These are phyloP conservation scores for Aspergillus sclerotiicarbonarius DNA, from an alignment of 495 filamentous ascomycete species.

Conservation along the genomic window DNA sequence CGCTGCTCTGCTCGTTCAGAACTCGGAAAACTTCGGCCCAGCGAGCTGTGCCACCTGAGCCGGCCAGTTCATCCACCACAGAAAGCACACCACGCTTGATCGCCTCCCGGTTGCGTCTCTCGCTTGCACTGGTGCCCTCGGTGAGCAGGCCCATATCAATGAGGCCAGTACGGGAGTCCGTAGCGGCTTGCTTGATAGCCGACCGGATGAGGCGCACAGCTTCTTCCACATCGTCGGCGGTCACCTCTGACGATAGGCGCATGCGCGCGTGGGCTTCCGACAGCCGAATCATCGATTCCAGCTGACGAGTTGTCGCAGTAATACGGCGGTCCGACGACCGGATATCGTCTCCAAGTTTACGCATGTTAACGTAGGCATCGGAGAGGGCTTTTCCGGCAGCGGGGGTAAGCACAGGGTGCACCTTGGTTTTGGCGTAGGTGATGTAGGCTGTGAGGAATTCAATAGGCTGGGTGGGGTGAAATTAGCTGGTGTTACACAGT, in stretches of 20 bases:
- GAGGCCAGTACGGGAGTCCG: conserved; percentile 82
- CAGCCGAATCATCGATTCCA: conserved; percentile 96
- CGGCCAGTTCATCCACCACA: conserved; percentile 73
- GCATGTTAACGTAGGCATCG: conserved; percentile 90
- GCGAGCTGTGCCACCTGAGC: conserved; percentile 59
- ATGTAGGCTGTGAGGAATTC: conserved; percentile 97
- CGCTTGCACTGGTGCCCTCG: conserved; percentile 82
- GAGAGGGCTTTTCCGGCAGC: conserved; percentile 79
- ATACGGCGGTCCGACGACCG: conserved; percentile 91
- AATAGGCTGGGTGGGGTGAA: conserved; percentile 59
- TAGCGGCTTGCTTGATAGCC: conserved; percentile 96
- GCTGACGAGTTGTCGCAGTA: conserved; percentile 91
- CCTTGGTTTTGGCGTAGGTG: conserved; percentile 87
- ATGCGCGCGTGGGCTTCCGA: conserved; percentile 97
- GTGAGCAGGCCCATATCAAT: conserved; percentile 97
- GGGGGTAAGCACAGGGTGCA: conserved; percentile 76
- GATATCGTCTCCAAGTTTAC: conserved; percentile 91
- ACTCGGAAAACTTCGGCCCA: conserved; percentile 72
- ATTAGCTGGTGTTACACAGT: conserved; percentile 4
- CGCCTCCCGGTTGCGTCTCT: conserved; percentile 76
- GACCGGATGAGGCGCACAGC: conserved; percentile 88
- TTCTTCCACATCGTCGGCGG: conserved; percentile 79
- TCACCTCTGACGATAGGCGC: conserved; percentile 76
- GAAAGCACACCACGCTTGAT: conserved; percentile 75
- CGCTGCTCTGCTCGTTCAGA: conserved; percentile 72